Evolutionary conservation across 2,329 filamentous ascomycete species (phyloP).

Genomic region (Calonectria pauciramosa): DNA sequence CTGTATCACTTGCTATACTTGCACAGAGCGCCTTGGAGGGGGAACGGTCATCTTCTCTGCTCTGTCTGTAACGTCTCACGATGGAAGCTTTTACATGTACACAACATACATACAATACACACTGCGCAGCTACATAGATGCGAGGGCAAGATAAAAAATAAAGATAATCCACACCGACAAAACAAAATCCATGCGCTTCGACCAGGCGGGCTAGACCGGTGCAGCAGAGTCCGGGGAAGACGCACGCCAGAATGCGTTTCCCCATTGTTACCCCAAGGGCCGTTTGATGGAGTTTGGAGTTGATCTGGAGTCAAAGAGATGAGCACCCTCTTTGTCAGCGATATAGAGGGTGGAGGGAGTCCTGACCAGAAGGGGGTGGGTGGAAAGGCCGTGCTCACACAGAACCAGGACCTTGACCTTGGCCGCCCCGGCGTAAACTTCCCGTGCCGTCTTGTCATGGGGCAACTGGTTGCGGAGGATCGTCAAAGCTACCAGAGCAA

Average conservation of each 20-base stretch:
- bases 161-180: conserved; percentile 17
- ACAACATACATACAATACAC: conserved; percentile 1
- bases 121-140: conserved; percentile 30
- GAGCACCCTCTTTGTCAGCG: neutral
- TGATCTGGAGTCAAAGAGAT: conserved; percentile 11
- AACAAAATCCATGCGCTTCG: neutral
- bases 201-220: neutral
- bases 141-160: conserved; percentile 27
- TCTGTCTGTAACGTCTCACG: conserved; percentile 29
- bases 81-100: conserved; percentile 30
- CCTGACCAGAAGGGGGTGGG: neutral
- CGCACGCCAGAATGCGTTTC: neutral
- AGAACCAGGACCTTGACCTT: neutral
- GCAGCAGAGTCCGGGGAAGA: neutral
- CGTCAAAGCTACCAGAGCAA: conserved; percentile 2
- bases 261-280: neutral
- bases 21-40: conserved; percentile 23
- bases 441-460: conserved; percentile 19
- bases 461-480: conserved; percentile 22
- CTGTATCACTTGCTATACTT: conserved; percentile 27
- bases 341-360: neutral
- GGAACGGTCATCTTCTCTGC: conserved; percentile 17
- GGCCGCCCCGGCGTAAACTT: conserved; percentile 4
- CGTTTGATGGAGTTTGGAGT: conserved; percentile 15
- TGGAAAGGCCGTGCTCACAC: neutral